Base-by-base conservation (phyloP, 2,329 filamentous ascomycete genomes). In the Fusarium torreyae region DNA sequence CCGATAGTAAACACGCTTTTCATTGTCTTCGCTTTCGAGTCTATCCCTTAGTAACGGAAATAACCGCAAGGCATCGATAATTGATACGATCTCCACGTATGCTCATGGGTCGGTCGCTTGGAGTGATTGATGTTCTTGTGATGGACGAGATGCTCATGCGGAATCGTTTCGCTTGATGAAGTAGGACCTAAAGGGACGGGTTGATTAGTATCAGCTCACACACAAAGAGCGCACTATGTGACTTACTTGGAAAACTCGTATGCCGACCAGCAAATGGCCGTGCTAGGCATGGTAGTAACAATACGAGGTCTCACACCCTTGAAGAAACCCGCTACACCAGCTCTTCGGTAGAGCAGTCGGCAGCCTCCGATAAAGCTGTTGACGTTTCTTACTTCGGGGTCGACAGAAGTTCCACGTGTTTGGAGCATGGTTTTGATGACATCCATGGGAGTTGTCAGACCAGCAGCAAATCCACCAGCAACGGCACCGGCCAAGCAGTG, bases 351-450 rank as follows among this genome's bases (percentile, higher is more conserved):
- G 69, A 98, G 90, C 62, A 98, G 89, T 67, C 87, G 86, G 68
- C 94, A 95, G 9, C 94, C 94, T 44, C 93, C 90, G 72, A 88
- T 81, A 69, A 98, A 88, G 9, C 94, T 92, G 75, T 90, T 93
- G n/a, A 94, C 93, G n/a, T 89, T 91, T 67, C 94, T 87, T 63
- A 97, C 87, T 77, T 98, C 94, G 17, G 88, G 82, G 76, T 98
- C 96, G 22, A 86, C 85, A 1, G 94, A 93, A 46, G 91, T 92
- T 52, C 96, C 96, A 75, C 95, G 88, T 10, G 96, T 99, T 81
- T 99, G 96, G 73, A 99, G 83, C 81, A 99, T 90, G 2, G 96
- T 99, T 86, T 99, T 99, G 80, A 99, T 96, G 38, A 99, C 96
- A 77, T 99, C 96, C 84, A 99, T 91, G 6, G 96, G 96, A 0